phyloP scores from a whole-genome alignment of 805 yeast species.

The Ogataea neopini region DNA sequence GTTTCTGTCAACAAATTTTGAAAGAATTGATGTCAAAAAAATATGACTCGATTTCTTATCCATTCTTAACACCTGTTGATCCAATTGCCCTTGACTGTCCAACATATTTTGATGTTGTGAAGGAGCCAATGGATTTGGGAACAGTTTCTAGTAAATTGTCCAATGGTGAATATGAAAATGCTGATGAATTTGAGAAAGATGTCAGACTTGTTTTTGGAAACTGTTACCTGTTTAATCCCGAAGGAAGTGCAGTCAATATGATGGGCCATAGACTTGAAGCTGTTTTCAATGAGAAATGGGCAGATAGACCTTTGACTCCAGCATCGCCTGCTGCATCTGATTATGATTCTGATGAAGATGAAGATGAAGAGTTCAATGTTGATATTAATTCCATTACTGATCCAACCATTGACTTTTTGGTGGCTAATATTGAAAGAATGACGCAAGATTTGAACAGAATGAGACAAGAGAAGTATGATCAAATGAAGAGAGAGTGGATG shows the following conservation, averaged over 20 bases:
- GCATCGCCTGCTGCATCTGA: constrained; percentile 54
- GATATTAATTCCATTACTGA: constrained; percentile 69
- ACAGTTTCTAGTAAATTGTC: constrained; percentile 78
- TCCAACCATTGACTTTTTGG: constrained; percentile 88
- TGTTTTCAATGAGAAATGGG: constrained; percentile 85
- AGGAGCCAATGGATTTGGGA: constrained; percentile 93
- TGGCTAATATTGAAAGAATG: constrained; percentile 84
- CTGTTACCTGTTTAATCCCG: constrained; percentile 92
- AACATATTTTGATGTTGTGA: constrained; percentile 79
- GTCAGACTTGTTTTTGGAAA: constrained; percentile 81
- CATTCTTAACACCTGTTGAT: constrained; percentile 92
- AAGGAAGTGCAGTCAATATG: constrained; percentile 92
- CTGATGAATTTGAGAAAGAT: constrained; percentile 84
- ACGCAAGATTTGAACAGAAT: constrained; percentile 78
- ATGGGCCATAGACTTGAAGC: constrained; percentile 93
- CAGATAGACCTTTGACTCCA: constrained; percentile 73
- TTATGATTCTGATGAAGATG: constrained; percentile 42
- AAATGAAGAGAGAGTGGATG: constrained; percentile 62
- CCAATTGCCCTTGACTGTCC: constrained; percentile 94
- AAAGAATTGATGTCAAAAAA: constrained; percentile 83
- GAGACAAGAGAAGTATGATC: constrained; percentile 74
- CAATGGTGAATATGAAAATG: constrained; percentile 85
- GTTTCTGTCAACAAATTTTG: constrained; percentile 78
- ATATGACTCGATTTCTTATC: constrained; percentile 81
- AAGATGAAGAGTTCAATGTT: constrained; percentile 51